Conservation (phyloP, 768 basidiomycete genomes). For the Hericium alpestre region DNA sequence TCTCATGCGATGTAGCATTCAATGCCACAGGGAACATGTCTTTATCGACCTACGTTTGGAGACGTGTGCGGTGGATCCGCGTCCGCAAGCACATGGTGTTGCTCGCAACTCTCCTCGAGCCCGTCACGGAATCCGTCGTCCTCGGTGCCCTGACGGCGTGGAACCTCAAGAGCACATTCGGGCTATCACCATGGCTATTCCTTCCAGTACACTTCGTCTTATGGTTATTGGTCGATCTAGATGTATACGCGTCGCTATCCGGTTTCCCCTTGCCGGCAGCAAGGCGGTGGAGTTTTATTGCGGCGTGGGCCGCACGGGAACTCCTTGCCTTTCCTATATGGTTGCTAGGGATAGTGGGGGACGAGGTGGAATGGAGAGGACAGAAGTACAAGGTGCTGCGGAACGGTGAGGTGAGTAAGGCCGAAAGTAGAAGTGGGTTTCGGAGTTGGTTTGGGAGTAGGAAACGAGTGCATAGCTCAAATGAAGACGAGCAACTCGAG, state of each 20-base stretch:
- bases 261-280: constrained; percentile 42
- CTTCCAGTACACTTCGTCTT: constrained; percentile 46
- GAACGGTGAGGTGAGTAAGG: constrained; percentile 56
- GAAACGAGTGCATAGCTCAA: constrained; percentile 11
- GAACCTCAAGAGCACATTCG: constrained; percentile 41
- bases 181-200: constrained; percentile 43
- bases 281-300: constrained; percentile 48
- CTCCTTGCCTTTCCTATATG: constrained; percentile 82
- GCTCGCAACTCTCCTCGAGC: constrained; percentile 79
- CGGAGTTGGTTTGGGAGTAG: constrained; percentile 9
- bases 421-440: constrained; percentile 4
- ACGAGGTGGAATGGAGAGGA: constrained; percentile 84
- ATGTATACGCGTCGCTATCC: constrained; percentile 69
- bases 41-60: constrained; percentile 72
- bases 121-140: constrained; percentile 81
- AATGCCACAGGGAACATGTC: constrained; percentile 88
- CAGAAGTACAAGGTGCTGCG: constrained; percentile 58
- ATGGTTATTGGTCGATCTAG: constrained; percentile 76
- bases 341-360: constrained; percentile 67
- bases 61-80: constrained; percentile 92
- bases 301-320: constrained; percentile 77
- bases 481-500: constrained; percentile 27
- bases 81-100: constrained; percentile 92
- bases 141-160: constrained; percentile 54
- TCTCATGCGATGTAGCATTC: constrained; percentile 83